Conservation (phyloP, 2,329 filamentous ascomycete species). For the Talaromyces sp. region DNA sequence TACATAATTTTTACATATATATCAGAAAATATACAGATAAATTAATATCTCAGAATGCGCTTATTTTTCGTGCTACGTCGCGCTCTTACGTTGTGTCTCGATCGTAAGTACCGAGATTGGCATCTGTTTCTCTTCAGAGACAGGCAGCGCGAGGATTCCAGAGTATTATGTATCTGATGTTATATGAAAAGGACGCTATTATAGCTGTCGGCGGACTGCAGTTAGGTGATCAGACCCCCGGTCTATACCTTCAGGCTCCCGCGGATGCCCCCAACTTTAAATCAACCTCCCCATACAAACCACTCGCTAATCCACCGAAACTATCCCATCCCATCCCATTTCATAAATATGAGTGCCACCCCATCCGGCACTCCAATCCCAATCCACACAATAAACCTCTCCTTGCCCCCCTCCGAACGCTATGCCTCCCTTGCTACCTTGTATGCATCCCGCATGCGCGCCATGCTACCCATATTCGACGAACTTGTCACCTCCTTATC, state of each 20-base stretch:
- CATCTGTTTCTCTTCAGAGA: too few relatives aligned
- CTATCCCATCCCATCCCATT: too few relatives aligned
- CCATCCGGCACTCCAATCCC: background rate
- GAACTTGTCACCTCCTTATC: background rate
- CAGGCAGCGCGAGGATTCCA: too few relatives aligned
- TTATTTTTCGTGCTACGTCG: background rate
- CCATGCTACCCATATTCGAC: background rate
- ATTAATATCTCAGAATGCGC: too few relatives aligned
- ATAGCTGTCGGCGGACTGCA: too few relatives aligned
- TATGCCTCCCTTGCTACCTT: background rate
- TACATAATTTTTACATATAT: background rate
- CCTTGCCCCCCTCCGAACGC: background rate
- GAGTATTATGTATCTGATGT: too few relatives aligned
- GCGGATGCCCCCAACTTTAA: background rate
- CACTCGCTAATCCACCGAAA: too few relatives aligned
- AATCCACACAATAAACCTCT: background rate
- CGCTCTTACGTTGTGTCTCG: background rate
- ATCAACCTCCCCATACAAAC: background rate
- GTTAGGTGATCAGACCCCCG: too few relatives aligned
- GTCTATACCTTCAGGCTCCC: background rate
- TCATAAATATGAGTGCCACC: too few relatives aligned
- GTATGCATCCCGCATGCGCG: background rate
- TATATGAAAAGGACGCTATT: too few relatives aligned
- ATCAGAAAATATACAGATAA: background rate
- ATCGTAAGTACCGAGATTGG: background rate